phyloP scores from a whole-genome alignment of 192 early-diverging fungal species.

The Coemansia sp. region DNA sequence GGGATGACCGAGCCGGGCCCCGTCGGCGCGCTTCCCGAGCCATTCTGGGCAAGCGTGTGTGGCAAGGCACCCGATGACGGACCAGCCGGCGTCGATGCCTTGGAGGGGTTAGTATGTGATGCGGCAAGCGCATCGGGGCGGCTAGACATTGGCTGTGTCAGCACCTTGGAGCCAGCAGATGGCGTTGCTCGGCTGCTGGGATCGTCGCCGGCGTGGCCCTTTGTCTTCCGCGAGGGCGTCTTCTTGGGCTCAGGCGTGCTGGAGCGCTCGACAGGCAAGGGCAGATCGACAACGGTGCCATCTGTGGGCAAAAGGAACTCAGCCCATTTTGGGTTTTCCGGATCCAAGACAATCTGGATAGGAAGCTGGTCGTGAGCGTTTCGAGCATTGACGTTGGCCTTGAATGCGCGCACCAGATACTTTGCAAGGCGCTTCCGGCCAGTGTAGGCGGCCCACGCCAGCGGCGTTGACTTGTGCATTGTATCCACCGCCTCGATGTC shows the following conservation, averaged over 20 bases:
- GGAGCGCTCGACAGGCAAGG: neutral
- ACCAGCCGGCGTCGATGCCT: neutral
- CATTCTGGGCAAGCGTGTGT: neutral
- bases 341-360: conserved; percentile 73
- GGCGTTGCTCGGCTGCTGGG: neutral
- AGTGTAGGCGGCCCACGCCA: conserved; percentile 89
- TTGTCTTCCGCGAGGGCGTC: conserved; percentile 18
- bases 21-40: conserved; percentile 3
- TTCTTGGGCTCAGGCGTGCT: conserved; percentile 21
- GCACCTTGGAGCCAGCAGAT: neutral
- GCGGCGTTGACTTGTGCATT: conserved; percentile 75
- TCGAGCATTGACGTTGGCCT: conserved; percentile 67
- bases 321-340: conserved; percentile 45
- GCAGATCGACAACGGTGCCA: conserved; percentile 41
- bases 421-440: conserved; percentile 66
- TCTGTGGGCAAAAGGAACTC: conserved; percentile 47
- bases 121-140: no score
- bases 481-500: conserved; percentile 80
- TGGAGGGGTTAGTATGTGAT: no score
- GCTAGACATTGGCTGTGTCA: no score
- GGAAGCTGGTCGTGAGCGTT: conserved; percentile 79
- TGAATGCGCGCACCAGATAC: conserved; percentile 70
- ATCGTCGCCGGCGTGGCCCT: conserved; percentile 7
- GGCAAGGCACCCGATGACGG: neutral
- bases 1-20: conserved; percentile 20